These are phyloP conservation scores for Apiospora sp. DNA, from an alignment of 2,329 filamentous ascomycete genomes.

Conservation along the genomic window DNA sequence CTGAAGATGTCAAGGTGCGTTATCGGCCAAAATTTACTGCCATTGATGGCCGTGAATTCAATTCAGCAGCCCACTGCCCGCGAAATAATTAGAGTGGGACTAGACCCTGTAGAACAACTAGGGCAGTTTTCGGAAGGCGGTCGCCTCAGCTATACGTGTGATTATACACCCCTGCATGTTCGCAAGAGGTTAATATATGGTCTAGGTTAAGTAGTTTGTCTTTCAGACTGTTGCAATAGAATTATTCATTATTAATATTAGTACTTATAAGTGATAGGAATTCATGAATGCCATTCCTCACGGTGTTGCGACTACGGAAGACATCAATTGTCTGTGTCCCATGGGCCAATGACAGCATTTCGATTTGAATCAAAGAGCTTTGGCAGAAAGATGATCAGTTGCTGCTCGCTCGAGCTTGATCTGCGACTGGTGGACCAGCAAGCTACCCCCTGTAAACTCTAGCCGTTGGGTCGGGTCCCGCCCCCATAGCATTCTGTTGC, in stretches of 20 bases:
- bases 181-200: neutral
- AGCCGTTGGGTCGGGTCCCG: neutral
- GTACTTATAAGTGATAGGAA: too few relatives aligned
- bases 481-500: neutral
- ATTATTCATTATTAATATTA: neutral
- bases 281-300: neutral
- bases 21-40: conserved; percentile 19
- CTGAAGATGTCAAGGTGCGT: neutral
- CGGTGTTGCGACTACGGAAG: neutral
- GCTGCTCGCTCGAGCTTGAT: neutral
- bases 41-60: neutral
- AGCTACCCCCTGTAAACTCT: neutral
- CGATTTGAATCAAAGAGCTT: neutral
- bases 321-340: neutral
- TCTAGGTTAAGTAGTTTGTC: too few relatives aligned
- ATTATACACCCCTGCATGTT: neutral
- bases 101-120: neutral
- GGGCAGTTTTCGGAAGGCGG: neutral
- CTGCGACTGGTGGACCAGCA: neutral
- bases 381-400: neutral
- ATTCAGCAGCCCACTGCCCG: neutral
- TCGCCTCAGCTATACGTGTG: neutral
- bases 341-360: neutral
- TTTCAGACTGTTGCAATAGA: neutral
- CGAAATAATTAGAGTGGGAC: neutral